These are phyloP conservation scores for Pterulicium gracile DNA, from an alignment of 1,284 basidiomycete genomes.

Conservation along the genomic window DNA sequence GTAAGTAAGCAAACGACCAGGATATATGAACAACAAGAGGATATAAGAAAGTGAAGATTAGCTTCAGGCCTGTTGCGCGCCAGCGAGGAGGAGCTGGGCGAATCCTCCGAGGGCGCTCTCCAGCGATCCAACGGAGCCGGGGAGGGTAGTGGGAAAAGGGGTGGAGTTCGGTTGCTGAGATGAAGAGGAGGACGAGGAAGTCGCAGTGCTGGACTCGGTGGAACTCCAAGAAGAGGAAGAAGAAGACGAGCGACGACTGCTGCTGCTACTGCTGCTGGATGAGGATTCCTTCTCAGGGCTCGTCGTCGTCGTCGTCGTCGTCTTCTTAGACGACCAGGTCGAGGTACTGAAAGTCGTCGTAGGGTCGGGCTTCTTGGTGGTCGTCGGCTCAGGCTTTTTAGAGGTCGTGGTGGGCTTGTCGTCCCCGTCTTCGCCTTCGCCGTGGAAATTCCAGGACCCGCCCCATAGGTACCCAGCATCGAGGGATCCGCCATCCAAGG, in stretches of 20 bases:
- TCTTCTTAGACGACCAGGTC: too few species aligned
- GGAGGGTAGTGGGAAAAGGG: background rate
- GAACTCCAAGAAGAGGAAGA: background rate
- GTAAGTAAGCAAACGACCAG: too few species aligned
- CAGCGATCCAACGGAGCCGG: background rate
- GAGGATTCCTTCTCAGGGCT: background rate
- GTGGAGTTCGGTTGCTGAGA: background rate
- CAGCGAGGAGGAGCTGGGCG: background rate
- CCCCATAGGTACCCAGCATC: slow-evolving; percentile 1
- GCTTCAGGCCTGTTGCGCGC: too few species aligned
- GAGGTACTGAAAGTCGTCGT: too few species aligned
- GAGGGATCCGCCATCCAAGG: slow-evolving; percentile 2
- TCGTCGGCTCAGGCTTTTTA: slow-evolving; percentile 1
- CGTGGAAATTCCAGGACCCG: background rate
- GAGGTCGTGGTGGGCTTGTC: background rate
- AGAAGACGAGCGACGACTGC: background rate
- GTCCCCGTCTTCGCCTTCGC: background rate
- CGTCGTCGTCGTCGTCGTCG: background rate
- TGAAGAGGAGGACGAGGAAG: background rate
- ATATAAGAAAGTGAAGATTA: too few species aligned
- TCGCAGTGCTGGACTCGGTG: background rate
- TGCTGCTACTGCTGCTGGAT: background rate
- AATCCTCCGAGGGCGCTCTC: background rate
- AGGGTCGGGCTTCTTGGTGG: background rate
- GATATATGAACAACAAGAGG: too few species aligned